Conservation (phyloP, 495 filamentous ascomycete species). For the Patellaria atrata region DNA sequence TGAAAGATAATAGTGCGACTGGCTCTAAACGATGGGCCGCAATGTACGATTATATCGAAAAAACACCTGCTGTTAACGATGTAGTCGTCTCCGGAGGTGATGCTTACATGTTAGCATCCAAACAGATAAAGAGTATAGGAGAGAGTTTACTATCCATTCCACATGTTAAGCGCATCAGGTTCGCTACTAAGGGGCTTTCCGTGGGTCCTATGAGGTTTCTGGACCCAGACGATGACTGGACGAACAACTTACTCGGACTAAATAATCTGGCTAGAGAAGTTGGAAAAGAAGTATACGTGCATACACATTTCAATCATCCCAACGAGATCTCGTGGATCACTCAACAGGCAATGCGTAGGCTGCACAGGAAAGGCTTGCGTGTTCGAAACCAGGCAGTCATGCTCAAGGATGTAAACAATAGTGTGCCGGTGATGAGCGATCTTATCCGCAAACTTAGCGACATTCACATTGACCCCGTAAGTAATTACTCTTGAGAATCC, state of each 20-base stretch:
- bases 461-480: constrained; percentile 39
- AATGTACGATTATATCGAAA: constrained; percentile 37
- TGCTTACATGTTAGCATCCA: constrained; percentile 33
- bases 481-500: constrained; percentile 7
- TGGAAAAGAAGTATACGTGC: constrained; percentile 43
- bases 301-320: constrained; percentile 50
- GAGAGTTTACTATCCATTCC: constrained; percentile 24
- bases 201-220: constrained; percentile 40
- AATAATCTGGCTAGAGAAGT: constrained; percentile 31
- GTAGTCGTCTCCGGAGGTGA: constrained; percentile 47
- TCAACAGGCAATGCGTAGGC: constrained; percentile 32
- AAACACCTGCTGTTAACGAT: constrained; percentile 33
- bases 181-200: constrained; percentile 43
- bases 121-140: constrained; percentile 18
- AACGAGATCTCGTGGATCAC: constrained; percentile 47
- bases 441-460: constrained; percentile 39
- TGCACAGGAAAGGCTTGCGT: constrained; percentile 36
- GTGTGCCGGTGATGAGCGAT: constrained; percentile 34
- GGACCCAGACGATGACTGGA: constrained; percentile 38
- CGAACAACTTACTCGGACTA: constrained; percentile 33
- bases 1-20: constrained; percentile 34
- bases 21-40: constrained; percentile 38
- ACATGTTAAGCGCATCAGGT: constrained; percentile 34
- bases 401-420: constrained; percentile 41
- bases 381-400: constrained; percentile 33